phyloP scores from a whole-genome alignment of 805 yeast genomes.

The Wickerhamiella occidentalis region DNA sequence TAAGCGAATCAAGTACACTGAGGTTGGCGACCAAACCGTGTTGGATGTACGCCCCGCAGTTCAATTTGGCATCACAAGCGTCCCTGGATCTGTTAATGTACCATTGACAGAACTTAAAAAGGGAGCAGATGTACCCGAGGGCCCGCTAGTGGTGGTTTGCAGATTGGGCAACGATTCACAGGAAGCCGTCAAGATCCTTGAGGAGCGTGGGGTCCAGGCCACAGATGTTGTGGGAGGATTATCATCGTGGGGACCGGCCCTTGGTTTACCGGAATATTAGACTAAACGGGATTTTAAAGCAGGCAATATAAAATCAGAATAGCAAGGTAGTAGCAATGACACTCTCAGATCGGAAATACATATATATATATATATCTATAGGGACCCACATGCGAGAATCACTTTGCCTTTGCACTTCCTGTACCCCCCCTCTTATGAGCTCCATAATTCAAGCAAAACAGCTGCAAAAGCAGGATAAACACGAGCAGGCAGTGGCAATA shows the following conservation, averaged over 20 bases:
- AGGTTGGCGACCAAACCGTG: slow-evolving; percentile 25
- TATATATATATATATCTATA: no score
- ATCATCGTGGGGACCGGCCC: slow-evolving; percentile 11
- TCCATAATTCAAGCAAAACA: slow-evolving; percentile 31
- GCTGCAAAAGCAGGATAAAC: slow-evolving; percentile 49
- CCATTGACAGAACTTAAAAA: slow-evolving; percentile 43
- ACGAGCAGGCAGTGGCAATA: slow-evolving; percentile 39
- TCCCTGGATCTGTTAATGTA: slow-evolving; percentile 49
- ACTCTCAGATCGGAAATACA: no score
- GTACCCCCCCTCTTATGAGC: no score
- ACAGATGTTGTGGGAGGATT: slow-evolving; percentile 73
- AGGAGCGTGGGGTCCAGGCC: slow-evolving; percentile 35
- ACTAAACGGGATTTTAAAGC: no score
- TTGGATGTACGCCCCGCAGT: slow-evolving; percentile 74
- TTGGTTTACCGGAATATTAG: slow-evolving; percentile 1
- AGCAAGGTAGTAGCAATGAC: no score
- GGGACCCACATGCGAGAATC: no score
- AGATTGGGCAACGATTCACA: slow-evolving; percentile 88
- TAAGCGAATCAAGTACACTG: not conserved
- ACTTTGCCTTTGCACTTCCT: no score
- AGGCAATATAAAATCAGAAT: no score
- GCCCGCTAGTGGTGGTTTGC: slow-evolving; percentile 46
- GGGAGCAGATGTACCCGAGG: slow-evolving; percentile 14
- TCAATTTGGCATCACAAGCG: slow-evolving; percentile 56
- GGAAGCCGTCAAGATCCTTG: slow-evolving; percentile 48